Base-by-base conservation (phyloP, 2,329 filamentous ascomycete genomes). In the Aspergillus quadrilineatus region DNA sequence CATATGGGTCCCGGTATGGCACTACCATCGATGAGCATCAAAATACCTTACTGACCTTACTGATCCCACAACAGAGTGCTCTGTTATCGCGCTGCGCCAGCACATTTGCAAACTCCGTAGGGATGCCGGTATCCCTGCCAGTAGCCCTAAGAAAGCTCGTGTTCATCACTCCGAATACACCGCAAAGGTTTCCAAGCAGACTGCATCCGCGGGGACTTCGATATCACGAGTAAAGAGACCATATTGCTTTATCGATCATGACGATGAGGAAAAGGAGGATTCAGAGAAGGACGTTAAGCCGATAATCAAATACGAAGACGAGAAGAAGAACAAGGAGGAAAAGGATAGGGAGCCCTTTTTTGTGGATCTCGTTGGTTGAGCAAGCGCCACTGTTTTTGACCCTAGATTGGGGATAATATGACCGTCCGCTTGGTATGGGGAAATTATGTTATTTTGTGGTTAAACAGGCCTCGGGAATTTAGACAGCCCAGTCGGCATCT, bases 21-120 rank as follows among this genome's bases (percentile, higher is more conserved):
- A 2, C 42, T 28, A 17, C 9, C 22, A 29, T 34, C 8, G 3
- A 37, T 2, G 30, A 32, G 17, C 17, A 34, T n/a, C 14, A 14
- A 28, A 17, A 8, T 6, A 39, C 22, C 12, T 26, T 39, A 45
- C 53, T 48, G 7, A 48, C 32, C 9, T 5, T 15, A 22, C 22
- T 22, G 22, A 22, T 22, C 22, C 22, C 22, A 22, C 22, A 17
- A 10, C 14, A 56, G 48, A 34, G 26, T 56, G 48, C 28, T 42
- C 54, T n/a, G 43, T 52, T 17, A 17, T 49, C 30, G 54, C 54
- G 3, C 15, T 56, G 12, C 9, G 30, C 12, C 43, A 52, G 15
- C 54, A 52, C 10, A 45, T 56, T 5, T 30, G 4, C 32, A 52
- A 48, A 41, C 54, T 56, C 45, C 54, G 54, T 34, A 43, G 54